Evolutionary conservation across 2,329 filamentous ascomycete genomes (phyloP), one percentile per base, ranked within the genome.

Genomic region (Metarhizium humberi): DNA sequence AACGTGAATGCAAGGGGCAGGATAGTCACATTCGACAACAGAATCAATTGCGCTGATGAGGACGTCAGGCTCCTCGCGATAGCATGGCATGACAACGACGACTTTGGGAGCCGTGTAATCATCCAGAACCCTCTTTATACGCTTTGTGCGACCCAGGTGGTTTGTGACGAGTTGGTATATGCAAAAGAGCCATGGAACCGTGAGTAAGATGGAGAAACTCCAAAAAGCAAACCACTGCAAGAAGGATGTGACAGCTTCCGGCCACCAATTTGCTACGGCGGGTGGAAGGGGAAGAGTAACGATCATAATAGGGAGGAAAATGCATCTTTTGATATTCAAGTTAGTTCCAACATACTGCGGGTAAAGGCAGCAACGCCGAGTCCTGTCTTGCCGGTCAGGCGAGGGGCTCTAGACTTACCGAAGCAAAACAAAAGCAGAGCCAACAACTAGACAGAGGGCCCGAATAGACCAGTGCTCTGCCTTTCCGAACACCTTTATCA

Each of bases 191-290:
- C 91, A 96, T 0, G 94, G 94, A 1, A 96, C 78, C 0, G 88
- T 90, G 56, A 99, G 75, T 10, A 97, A 82, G 59, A 84, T 82
- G 0, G 92, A 87, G 62, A 97, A 97, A 32, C 87, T 85, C 86
- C 90, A 96, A 70, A 97, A 97, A 4, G 91, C 92, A 66, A 97
- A 96, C 88, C 90, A 95, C 67, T 96, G 92, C 14, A 97, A 78
- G 50, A 88, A 78, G 2, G 68, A 71, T 45, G 94, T 87, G 77
- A 94, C 81, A 1, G 70, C 54, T 3, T 68, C 55, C 0, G 92
- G 92, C 73, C 92, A 95, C 62, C 88, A 80, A 57, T 81, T 77
- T 7, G 85, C 85, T 49, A 96, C 76, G 56, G 83, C 79, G 20
- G 77, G 72, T 0, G 92, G 92, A 3, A 97, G 77, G 0, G 92